Evolutionary conservation across 176 grass and related monocot species (phyloP).

Genomic region (Zoysia japonica): DNA sequence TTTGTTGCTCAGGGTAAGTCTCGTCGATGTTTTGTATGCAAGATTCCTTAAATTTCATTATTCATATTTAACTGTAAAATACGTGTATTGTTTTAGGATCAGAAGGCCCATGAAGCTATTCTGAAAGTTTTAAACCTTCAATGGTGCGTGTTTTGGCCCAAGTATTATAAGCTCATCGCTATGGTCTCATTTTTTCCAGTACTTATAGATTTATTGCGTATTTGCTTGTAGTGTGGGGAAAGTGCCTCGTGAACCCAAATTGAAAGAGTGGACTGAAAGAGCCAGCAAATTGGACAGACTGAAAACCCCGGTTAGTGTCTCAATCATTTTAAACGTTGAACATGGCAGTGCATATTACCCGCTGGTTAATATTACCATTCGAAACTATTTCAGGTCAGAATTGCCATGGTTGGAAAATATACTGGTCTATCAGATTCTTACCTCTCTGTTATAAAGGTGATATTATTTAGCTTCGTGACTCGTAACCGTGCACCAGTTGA

Average conservation of each 20-base stretch:
- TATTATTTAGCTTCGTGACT: neutral
- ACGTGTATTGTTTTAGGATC: constrained; percentile 48
- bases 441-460: constrained; percentile 81
- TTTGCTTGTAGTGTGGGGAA: constrained; percentile 42
- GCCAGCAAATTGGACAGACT: constrained; percentile 67
- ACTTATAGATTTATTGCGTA: constrained; percentile 20
- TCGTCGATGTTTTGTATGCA: constrained; percentile 1
- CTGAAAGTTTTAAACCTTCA: constrained; percentile 69
- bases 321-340: neutral
- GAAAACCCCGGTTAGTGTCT: constrained; percentile 53
- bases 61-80: constrained; percentile 13
- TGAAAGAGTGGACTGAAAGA: constrained; percentile 78
- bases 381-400: constrained; percentile 60
- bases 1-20: constrained; percentile 86
- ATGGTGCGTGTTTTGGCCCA: constrained; percentile 44
- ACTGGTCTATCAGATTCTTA: constrained; percentile 74
- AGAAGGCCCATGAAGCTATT: constrained; percentile 92
- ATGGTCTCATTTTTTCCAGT: constrained; percentile 13
- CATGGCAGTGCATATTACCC: neutral
- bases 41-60: constrained; percentile 15
- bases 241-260: constrained; percentile 47
- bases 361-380: constrained; percentile 21
- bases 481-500: neutral
- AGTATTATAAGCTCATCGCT: constrained; percentile 19
- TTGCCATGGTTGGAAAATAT: constrained; percentile 90